Base-by-base conservation (phyloP, 495 filamentous ascomycete genomes). In the Penicillium argentinense region DNA sequence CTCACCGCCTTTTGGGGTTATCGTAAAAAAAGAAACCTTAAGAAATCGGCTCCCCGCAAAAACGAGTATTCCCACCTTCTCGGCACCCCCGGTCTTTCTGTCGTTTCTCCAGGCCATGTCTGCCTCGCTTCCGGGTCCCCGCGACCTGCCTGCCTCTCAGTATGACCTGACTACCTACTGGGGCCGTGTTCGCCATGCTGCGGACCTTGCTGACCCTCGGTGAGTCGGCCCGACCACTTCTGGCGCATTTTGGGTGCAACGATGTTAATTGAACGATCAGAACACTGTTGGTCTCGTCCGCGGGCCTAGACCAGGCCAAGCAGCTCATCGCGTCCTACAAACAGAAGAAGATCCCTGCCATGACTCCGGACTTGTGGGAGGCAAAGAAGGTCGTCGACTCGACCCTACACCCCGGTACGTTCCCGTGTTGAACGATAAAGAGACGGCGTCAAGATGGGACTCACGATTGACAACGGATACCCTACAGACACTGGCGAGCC, bases 301-400 rank as follows among this genome's bases (percentile, higher is more conserved):
- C 83, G 13, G 86, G 86, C 9, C 83, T 98, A 41, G 88, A 95
- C 55, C 71, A 87, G 66, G 89, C 93, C 34, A 97, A 95, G 63
- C 66, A 67, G 36, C 67, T 92, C 30, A 73, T 98, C 33, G 68
- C 85, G 7, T 72, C 76, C 13, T 98, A 96, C 71, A 97, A 97
- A 74, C 75, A 79, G 53, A 89, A 88, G 47, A 74, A 85, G 56
- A 73, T 88, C 43, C 76, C 77, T 43, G 51, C 62, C 3, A 96
- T 97, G 91, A 95, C 85, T 5, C 84, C 90, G 7, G 88, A 96
- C 54, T 66, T 97, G 56, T 98, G 93, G 93, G 76, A 75, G 48
- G 93, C 93, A 26, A 98, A 98, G 79, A 96, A 97, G 76, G 81
- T 96, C 46, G 84, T 96, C 17, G 93, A 98, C 68, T 91, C 95